Evolutionary conservation across 1,284 basidiomycete genomes (phyloP).

Genomic region (Marasmius tenuissimus): DNA sequence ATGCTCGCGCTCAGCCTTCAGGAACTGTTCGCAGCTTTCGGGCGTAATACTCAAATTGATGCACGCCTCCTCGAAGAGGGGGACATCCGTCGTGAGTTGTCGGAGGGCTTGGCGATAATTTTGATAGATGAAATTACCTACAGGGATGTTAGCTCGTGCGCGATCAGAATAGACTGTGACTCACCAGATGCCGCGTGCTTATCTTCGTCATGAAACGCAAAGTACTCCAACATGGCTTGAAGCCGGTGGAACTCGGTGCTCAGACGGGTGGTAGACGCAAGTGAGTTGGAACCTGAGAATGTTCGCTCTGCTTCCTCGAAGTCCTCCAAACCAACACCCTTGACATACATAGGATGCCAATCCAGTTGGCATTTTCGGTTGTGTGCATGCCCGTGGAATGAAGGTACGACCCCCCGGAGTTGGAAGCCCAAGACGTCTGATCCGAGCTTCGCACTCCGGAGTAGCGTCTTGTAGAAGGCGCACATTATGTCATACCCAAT

Average conservation of each 20-base stretch:
- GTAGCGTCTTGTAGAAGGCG: too few species aligned
- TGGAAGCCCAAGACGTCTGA: too few species aligned
- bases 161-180: background rate
- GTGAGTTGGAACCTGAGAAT: constrained; percentile 29
- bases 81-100: constrained; percentile 14
- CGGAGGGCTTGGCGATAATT: constrained; percentile 23
- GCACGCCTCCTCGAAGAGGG: background rate
- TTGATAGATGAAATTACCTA: background rate
- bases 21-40: constrained; percentile 20
- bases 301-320: constrained; percentile 31
- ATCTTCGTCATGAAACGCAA: constrained; percentile 18
- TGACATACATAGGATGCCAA: constrained; percentile 27
- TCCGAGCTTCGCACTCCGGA: too few species aligned
- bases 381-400: too few species aligned
- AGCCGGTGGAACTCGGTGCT: constrained; percentile 25
- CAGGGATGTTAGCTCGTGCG: background rate
- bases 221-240: constrained; percentile 20
- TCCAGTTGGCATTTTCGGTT: constrained; percentile 27
- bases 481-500: too few species aligned
- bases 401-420: too few species aligned
- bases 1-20: constrained; percentile 18
- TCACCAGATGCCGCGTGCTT: constrained; percentile 16
- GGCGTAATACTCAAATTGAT: constrained; percentile 2
- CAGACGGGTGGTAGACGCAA: constrained; percentile 22
- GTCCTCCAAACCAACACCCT: constrained; percentile 33